A percentile compares a stretch with the other conserved stretches of the same genome.
Evolutionary conservation across 1,139 yeast genomes (phyloP).

Genomic region (Chernovozyma aurita): DNA sequence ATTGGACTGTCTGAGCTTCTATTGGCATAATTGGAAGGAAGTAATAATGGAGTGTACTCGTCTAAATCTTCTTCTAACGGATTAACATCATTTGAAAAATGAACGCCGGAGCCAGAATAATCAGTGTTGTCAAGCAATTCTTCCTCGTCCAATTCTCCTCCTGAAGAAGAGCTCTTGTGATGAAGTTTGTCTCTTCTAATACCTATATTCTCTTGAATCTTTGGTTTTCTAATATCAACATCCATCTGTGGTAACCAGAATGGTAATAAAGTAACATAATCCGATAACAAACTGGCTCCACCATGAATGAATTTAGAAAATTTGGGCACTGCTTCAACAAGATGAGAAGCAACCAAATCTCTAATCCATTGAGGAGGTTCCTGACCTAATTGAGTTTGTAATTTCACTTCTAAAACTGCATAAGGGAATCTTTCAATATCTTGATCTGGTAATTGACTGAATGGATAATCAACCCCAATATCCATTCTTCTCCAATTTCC

Average conservation of each 20-base stretch:
- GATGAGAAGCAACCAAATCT: conserved; percentile 83
- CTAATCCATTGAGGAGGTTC: conserved; percentile 98
- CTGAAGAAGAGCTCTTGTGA: conserved; percentile 38
- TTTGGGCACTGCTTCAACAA: conserved; percentile 97
- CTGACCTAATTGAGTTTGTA: conserved; percentile 96
- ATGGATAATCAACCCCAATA: conserved; percentile 96
- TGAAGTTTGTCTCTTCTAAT: conserved; percentile 28
- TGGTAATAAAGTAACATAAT: conserved; percentile 77
- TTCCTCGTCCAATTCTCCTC: conserved; percentile 47
- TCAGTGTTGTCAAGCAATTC: conserved; percentile 37
- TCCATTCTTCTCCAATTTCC: conserved; percentile 98
- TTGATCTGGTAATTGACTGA: conserved; percentile 72
- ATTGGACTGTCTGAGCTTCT: conserved; percentile 25
- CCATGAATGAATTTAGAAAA: conserved; percentile 97
- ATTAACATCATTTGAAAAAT: conserved; percentile 43
- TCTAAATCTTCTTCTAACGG: conserved; percentile 49
- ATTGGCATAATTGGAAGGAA: conserved; percentile 32
- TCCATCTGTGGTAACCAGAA: conserved; percentile 99
- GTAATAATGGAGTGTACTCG: conserved; percentile 36
- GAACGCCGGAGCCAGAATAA: conserved; percentile 35
- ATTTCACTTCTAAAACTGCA: conserved; percentile 93
- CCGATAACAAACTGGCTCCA: conserved; percentile 82
- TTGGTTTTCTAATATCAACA: conserved; percentile 89
- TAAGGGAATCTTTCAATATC: conserved; percentile 94
- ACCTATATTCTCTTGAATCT: conserved; percentile 62